Evolutionary conservation across 2,329 filamentous ascomycete species (phyloP).

Genomic region (Rhinocladiella mackenziei): DNA sequence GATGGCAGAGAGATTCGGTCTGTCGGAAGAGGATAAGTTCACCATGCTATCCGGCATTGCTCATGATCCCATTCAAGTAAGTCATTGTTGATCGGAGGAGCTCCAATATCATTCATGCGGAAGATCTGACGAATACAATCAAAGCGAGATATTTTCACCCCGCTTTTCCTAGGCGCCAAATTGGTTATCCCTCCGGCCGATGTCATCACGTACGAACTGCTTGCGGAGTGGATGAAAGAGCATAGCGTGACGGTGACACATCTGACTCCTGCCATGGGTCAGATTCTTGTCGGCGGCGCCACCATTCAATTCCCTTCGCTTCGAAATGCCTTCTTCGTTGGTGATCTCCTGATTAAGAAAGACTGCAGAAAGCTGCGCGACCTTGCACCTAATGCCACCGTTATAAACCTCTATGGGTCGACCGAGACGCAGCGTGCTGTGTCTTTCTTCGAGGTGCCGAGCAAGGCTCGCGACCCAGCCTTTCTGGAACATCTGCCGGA

Average conservation of each 20-base stretch:
- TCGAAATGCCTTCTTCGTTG: conserved; percentile 83
- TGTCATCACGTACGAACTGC: conserved; percentile 77
- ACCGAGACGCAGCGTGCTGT: conserved; percentile 81
- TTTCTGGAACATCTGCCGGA: conserved; percentile 65
- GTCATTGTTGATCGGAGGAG: not conserved
- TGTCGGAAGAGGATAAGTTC: conserved; percentile 69
- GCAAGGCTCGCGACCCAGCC: conserved; percentile 59
- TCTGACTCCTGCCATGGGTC: conserved; percentile 92
- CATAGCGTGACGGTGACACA: conserved; percentile 75
- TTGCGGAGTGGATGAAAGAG: conserved; percentile 83
- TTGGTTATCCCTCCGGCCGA: conserved; percentile 75
- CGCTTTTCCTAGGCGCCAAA: conserved; percentile 77
- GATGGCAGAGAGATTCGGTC: conserved; percentile 81
- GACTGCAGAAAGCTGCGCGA: conserved; percentile 75
- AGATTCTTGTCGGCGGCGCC: conserved; percentile 84
- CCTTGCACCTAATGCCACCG: conserved; percentile 68
- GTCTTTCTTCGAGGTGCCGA: conserved; percentile 75
- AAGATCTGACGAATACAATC: no score
- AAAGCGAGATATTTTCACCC: conserved; percentile 82
- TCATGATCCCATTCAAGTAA: conserved; percentile 54
- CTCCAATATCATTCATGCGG: conserved; percentile 26
- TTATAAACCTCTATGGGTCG: conserved; percentile 84
- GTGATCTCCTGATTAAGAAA: conserved; percentile 79
- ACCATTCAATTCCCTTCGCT: conserved; percentile 71
- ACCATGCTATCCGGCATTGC: conserved; percentile 82